These are phyloP conservation scores for Leptographium procerum DNA, from an alignment of 2,329 filamentous ascomycete genomes.

Conservation along the genomic window DNA sequence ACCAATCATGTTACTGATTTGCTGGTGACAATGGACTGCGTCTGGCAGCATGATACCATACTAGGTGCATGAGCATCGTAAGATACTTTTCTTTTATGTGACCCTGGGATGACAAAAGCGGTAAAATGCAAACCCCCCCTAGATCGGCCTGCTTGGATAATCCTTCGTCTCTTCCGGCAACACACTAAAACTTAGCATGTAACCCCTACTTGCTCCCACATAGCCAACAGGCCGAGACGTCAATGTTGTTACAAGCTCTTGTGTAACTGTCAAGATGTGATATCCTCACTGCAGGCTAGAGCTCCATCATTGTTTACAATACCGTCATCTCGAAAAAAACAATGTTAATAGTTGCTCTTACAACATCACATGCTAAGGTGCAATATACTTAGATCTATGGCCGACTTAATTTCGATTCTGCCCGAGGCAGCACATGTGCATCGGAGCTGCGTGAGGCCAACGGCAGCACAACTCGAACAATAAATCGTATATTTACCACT, in stretches of 20 bases:
- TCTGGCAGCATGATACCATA: no score
- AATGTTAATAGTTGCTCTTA: not conserved
- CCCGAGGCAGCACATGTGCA: conserved; percentile 8
- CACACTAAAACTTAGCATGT: no score
- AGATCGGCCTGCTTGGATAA: no score
- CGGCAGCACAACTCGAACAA: conserved; percentile 8
- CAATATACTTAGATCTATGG: conserved; percentile 10
- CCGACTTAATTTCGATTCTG: conserved; percentile 3
- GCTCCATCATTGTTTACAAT: not conserved
- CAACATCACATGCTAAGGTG: not conserved
- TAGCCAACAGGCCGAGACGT: no score
- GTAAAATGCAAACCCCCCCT: no score
- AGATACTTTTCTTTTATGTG: no score
- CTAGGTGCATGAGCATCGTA: no score
- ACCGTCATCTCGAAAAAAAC: not conserved
- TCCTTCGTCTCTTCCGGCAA: no score
- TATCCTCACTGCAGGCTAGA: not conserved
- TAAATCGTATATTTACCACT: conserved; percentile 14
- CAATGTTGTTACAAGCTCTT: not conserved
- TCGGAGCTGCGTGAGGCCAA: not conserved
- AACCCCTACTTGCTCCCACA: no score
- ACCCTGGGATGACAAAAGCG: no score
- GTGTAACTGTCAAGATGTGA: not conserved
- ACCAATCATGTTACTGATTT: not conserved
- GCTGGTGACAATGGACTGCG: no score